Evolutionary conservation across 352 stramenopile genomes (phyloP).

Genomic region (Pythium grandisporangium): DNA sequence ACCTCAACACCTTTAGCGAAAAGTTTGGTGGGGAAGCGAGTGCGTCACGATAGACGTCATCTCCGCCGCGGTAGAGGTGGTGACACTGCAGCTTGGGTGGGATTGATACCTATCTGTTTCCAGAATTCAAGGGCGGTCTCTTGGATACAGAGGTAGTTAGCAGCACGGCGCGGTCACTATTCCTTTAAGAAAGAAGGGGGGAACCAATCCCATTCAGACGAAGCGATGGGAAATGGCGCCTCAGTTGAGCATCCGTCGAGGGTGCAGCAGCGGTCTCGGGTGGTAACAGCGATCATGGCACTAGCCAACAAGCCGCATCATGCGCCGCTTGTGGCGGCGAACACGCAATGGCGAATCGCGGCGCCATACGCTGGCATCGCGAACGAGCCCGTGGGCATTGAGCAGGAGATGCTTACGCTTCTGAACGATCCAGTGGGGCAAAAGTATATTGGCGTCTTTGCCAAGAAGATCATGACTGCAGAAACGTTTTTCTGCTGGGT

Average conservation of each 20-base stretch:
- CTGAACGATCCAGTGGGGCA: slow-evolving; percentile 72
- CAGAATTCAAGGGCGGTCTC: no score
- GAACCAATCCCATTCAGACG: no score
- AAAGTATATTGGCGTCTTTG: slow-evolving; percentile 71
- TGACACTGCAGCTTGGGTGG: no score
- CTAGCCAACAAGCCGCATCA: slow-evolving; percentile 57
- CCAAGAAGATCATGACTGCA: slow-evolving; percentile 77
- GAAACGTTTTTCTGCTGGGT: slow-evolving; percentile 85
- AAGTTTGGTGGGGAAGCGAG: no score
- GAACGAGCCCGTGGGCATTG: slow-evolving; percentile 38
- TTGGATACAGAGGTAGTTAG: no score
- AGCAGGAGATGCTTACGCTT: slow-evolving; percentile 60
- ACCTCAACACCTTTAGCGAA: no score
- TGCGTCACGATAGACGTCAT: no score
- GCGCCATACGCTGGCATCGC: slow-evolving; percentile 33
- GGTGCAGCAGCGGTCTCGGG: slow-evolving; percentile 34
- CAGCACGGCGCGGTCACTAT: no score
- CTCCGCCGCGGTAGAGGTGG: no score
- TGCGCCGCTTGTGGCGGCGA: slow-evolving; percentile 57
- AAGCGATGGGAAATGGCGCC: slow-evolving; percentile 29
- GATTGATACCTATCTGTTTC: no score
- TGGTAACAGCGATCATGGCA: slow-evolving; percentile 37
- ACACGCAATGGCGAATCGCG: slow-evolving; percentile 72
- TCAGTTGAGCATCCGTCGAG: slow-evolving; percentile 19
- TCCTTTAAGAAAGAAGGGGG: no score